These are phyloP conservation scores for Fragaria nilgerrensis DNA, from an alignment of 306 rosid species.

Conservation along the genomic window DNA sequence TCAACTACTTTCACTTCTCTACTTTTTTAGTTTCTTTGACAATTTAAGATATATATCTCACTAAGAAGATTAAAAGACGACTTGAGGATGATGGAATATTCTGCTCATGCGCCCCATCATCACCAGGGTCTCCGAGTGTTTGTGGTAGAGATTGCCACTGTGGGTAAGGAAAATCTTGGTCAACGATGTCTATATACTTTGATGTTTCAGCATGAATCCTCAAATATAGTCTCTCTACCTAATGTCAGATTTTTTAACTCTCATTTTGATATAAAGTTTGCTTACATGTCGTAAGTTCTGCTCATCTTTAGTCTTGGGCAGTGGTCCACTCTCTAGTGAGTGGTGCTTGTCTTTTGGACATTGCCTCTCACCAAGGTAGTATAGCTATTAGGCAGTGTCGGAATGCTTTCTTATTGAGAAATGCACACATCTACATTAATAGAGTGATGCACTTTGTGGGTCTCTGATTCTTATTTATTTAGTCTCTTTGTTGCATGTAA, in stretches of 20 bases:
- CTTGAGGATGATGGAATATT: slow-evolving; percentile 92
- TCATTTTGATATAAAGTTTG: neutral
- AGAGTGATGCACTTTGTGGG: neutral
- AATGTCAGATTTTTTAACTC: neutral
- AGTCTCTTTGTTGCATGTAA: too few species aligned
- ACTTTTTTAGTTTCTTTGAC: slow-evolving; percentile 27
- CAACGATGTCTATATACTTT: neutral
- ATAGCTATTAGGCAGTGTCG: neutral
- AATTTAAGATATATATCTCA: slow-evolving; percentile 69
- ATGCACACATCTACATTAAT: neutral
- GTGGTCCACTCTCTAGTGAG: neutral
- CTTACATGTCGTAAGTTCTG: neutral
- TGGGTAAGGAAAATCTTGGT: slow-evolving; percentile 58
- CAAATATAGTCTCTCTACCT: neutral
- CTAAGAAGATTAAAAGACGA: slow-evolving; percentile 72
- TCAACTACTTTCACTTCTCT: slow-evolving; percentile 2
- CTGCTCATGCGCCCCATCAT: slow-evolving; percentile 65
- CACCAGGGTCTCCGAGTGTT: slow-evolving; percentile 57
- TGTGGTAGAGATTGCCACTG: slow-evolving; percentile 92
- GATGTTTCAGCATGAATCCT: neutral
- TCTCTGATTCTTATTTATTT: neutral
- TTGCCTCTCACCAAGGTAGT: neutral
- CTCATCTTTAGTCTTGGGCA: neutral
- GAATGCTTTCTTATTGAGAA: neutral
- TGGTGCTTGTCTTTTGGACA: slow-evolving; percentile 4